Base-by-base conservation (phyloP, 495 filamentous ascomycete species). In the Sporormia fimetaria region DNA sequence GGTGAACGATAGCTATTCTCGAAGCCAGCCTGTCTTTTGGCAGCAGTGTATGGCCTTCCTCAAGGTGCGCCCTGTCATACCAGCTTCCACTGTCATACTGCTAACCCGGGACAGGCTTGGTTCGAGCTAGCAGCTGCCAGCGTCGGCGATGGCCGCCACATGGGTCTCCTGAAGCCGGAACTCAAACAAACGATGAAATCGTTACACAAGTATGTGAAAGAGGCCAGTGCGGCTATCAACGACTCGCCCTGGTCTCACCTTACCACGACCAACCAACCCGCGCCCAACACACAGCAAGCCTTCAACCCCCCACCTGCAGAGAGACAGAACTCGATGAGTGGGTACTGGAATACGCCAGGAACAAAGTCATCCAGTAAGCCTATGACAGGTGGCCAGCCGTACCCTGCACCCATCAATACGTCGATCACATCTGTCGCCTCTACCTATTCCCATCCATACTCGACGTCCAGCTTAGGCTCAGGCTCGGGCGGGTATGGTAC, bases 1-100 rank as follows among this genome's bases (percentile, higher is more conserved):
- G 60, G 65, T 92, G 18, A 86, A 85, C 51, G 85, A 94, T 44
- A 82, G 79, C 6, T 67, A 68, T 11, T 70, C 82, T 33, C 72
- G 85, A 21, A 84, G 78, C 23, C 78, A 86, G 47, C 67, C 71
- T 16, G 72, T 78, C 32, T 90, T 93, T 58, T 94, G 86, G 86
- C 74, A 74, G 40, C 67, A 84, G 18, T 87, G 80, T 67, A 82
- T 77, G 57, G 62, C 63, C 28, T 92, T 87, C 52, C 74, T 88
- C 58, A 67, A 76, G 44, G 66, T 67, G 37, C 9, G 44, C n/a
- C n/a, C n/a, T 28, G 14, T n/a, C n/a, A n/a, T n/a, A n/a, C n/a
- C n/a, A n/a, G n/a, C n/a, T n/a, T n/a, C n/a, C n/a, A n/a, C n/a
- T n/a, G n/a, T n/a, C 22, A 32, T 12, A 11, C 10, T 20, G 29